A percentile compares a stretch with the other conserved stretches of the same genome.
These are phyloP conservation scores for Ogataea populi-albae DNA, from an alignment of 805 yeast species.

Conservation along the genomic window DNA sequence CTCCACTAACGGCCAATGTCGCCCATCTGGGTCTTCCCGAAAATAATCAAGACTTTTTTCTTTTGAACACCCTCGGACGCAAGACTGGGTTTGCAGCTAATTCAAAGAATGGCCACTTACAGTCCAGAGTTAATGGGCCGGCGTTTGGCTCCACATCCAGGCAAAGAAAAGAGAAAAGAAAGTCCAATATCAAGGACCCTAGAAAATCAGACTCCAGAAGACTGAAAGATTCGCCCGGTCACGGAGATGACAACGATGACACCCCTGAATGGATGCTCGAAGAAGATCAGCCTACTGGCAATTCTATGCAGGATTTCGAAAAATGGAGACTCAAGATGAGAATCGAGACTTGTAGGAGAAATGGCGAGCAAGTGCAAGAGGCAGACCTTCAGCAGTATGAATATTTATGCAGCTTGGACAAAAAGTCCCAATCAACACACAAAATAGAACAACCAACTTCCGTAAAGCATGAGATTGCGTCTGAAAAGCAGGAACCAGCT, in stretches of 20 bases:
- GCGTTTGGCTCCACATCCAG: no score
- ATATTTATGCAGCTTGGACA: conserved; percentile 8
- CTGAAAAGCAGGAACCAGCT: conserved; percentile 6
- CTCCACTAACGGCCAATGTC: conserved; percentile 35
- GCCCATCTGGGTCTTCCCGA: conserved; percentile 42
- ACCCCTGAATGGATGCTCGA: conserved; percentile 38
- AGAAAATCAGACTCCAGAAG: no score
- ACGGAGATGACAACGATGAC: conserved; percentile 34
- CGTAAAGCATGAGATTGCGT: conserved; percentile 6
- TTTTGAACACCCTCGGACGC: conserved; percentile 27
- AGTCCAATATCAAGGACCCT: conserved; percentile 6
- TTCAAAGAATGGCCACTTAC: conserved; percentile 1
- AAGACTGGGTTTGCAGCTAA: conserved; percentile 31
- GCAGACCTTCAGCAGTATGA: conserved; percentile 26
- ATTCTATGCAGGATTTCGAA: conserved; percentile 56
- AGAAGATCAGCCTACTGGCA: conserved; percentile 42
- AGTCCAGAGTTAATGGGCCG: no score
- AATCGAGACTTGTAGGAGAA: conserved; percentile 45
- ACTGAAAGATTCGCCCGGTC: no score
- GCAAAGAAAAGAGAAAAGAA: conserved; percentile 8
- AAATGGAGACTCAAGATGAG: conserved; percentile 56
- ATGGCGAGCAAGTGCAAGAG: conserved; percentile 39
- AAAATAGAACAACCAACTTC: conserved; percentile 1
- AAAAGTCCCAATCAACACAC: neutral
- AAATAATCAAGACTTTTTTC: conserved; percentile 18